phyloP scores from a whole-genome alignment of 2,329 filamentous ascomycete species.

The Phialophora expanda region DNA sequence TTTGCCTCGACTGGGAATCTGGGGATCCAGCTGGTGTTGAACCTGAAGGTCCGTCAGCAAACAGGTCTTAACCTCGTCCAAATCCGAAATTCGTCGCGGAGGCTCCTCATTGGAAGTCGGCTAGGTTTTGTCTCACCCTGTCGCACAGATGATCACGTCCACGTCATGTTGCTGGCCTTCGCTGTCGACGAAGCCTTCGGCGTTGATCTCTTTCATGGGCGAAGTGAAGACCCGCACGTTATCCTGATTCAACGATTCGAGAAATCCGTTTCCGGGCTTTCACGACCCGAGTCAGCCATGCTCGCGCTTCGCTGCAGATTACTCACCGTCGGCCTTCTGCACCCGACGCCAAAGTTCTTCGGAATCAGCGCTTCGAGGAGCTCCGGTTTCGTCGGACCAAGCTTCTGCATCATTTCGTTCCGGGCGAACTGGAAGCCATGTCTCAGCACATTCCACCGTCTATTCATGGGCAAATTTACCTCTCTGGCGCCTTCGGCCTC shows the following conservation, averaged over 20 bases:
- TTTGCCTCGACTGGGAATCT: conserved; percentile 32
- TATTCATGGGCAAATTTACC: conserved; percentile 18
- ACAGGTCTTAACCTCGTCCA: background rate
- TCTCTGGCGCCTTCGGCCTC: conserved; percentile 50
- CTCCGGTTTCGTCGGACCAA: conserved; percentile 40
- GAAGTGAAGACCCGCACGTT: conserved; percentile 54
- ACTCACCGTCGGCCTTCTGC: conserved; percentile 49
- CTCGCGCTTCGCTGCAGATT: conserved; percentile 38
- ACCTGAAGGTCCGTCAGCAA: conserved; percentile 16
- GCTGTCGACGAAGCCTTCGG: conserved; percentile 42
- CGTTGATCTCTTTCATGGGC: conserved; percentile 47
- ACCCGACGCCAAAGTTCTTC: conserved; percentile 50
- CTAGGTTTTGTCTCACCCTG: conserved; percentile 18
- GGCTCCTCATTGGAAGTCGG: background rate
- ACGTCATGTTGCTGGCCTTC: conserved; percentile 38
- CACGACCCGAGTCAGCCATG: conserved; percentile 24
- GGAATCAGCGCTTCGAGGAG: conserved; percentile 55
- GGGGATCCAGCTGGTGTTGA: conserved; percentile 35
- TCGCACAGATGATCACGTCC: conserved; percentile 36
- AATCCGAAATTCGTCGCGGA: too few relatives aligned
- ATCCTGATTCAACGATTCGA: conserved; percentile 44
- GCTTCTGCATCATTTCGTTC: conserved; percentile 43
- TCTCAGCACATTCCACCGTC: background rate
- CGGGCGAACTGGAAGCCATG: conserved; percentile 18
- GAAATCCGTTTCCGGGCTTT: conserved; percentile 37